A percentile compares a stretch with the other conserved stretches of the same genome.
phyloP scores from a whole-genome alignment of 2,329 filamentous ascomycete genomes.

The Apiospora rasikravindrae region DNA sequence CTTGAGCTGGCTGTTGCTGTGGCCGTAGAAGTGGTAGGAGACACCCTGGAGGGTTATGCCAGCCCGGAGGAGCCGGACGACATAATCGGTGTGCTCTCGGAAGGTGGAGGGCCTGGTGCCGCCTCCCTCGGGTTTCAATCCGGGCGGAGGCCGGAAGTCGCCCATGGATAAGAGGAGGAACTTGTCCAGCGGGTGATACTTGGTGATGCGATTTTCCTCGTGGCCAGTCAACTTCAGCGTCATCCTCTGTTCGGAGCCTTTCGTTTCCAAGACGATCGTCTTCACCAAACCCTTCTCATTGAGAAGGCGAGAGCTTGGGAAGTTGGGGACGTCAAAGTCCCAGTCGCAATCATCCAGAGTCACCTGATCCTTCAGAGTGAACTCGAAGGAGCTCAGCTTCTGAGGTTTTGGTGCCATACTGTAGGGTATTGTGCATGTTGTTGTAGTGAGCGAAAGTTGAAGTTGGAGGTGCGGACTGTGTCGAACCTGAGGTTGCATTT shows the following conservation, averaged over 20 bases:
- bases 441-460: neutral
- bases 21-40: conserved; percentile 48
- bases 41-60: conserved; percentile 43
- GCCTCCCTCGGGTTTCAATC: conserved; percentile 21
- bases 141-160: conserved; percentile 37
- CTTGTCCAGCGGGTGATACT: conserved; percentile 34
- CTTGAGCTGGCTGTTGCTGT: conserved; percentile 50
- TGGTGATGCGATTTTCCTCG: conserved; percentile 40
- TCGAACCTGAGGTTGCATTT: neutral
- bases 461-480: neutral
- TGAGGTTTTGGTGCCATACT: neutral
- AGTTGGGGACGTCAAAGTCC: conserved; percentile 33
- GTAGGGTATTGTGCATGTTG: too few species aligned
- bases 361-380: conserved; percentile 31
- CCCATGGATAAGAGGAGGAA: conserved; percentile 43
- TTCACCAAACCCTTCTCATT: conserved; percentile 35
- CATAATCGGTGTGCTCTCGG: conserved; percentile 43
- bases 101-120: conserved; percentile 33
- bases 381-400: conserved; percentile 22
- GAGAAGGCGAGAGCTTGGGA: conserved; percentile 28
- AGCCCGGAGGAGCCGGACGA: conserved; percentile 38
- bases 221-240: conserved; percentile 33
- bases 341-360: conserved; percentile 34
- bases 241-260: conserved; percentile 32
- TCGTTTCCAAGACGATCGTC: conserved; percentile 35